Conservation (phyloP, 202 grass and related monocot species). For the Schoenoplectus tabernaemontani region DNA sequence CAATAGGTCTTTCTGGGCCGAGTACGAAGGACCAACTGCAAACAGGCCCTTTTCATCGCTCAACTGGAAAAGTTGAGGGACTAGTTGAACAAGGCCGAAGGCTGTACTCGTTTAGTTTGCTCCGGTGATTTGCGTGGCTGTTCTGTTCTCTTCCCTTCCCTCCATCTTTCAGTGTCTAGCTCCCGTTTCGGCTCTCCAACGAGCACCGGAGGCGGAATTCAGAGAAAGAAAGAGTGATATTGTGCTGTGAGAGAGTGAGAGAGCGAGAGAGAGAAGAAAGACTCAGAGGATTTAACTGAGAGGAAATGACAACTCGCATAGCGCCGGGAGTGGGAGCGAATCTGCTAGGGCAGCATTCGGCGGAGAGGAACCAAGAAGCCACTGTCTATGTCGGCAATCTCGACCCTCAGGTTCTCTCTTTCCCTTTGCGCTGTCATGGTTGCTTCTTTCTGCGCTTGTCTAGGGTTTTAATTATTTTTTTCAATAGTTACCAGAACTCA, state of each 20-base stretch:
- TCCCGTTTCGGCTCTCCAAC: not conserved
- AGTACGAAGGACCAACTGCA: too few species aligned
- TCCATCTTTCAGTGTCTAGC: too few species aligned
- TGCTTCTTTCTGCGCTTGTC: not conserved
- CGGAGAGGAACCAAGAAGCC: slow-evolving; percentile 96
- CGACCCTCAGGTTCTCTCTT: slow-evolving; percentile 71
- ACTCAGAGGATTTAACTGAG: not conserved
- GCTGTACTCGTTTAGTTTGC: too few species aligned
- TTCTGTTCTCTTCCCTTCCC: not conserved
- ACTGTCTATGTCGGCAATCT: slow-evolving; percentile 97
- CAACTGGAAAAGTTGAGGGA: too few species aligned
- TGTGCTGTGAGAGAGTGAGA: not conserved
- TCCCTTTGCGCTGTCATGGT: not conserved
- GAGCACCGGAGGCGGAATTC: not conserved
- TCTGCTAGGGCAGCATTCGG: slow-evolving; percentile 86
- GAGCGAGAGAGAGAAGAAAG: not conserved
- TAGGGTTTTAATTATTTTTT: not conserved
- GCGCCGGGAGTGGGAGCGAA: slow-evolving; percentile 92
- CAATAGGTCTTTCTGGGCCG: too few species aligned
- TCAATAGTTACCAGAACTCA: not conserved
- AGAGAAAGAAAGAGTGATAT: too few species aligned
- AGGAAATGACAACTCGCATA: slow-evolving; percentile 82
- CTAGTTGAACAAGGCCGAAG: too few species aligned
- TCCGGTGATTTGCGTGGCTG: not conserved
- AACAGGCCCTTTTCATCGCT: too few species aligned